Evolutionary conservation across 2,329 filamentous ascomycete genomes (phyloP).

Genomic region (Epichloe elymi): DNA sequence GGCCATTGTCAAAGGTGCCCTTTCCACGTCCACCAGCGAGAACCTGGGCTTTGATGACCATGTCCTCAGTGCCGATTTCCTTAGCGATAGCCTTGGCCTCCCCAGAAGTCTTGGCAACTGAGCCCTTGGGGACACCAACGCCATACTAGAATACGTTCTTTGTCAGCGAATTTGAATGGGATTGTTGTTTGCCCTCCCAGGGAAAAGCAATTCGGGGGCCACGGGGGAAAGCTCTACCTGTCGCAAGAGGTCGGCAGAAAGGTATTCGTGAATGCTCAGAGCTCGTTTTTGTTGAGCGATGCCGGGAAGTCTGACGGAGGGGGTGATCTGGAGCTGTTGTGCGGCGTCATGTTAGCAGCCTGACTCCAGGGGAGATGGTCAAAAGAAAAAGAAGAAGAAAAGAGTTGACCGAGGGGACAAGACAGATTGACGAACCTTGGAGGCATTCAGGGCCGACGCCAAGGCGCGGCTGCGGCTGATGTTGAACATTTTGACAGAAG

Average conservation of each 20-base stretch:
- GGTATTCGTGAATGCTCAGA: conserved; percentile 96
- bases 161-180: conserved; percentile 6
- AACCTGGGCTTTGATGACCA: conserved; percentile 99
- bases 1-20: conserved; percentile 92
- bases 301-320: conserved; percentile 46
- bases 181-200: not conserved
- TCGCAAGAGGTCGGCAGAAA: conserved; percentile 82
- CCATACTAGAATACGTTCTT: conserved; percentile 54
- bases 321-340: conserved; percentile 21
- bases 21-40: conserved; percentile 96
- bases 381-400: not conserved
- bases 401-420: not conserved
- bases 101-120: conserved; percentile 67
- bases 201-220: conserved; percentile 1
- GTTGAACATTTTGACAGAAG: conserved; percentile 60
- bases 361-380: conserved; percentile 6
- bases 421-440: conserved; percentile 45
- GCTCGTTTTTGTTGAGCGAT: conserved; percentile 69
- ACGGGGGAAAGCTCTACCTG: conserved; percentile 33
- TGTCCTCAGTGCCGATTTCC: conserved; percentile 83
- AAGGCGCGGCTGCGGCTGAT: conserved; percentile 70
- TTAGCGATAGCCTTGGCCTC: conserved; percentile 90
- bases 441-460: conserved; percentile 65
- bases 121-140: conserved; percentile 80
- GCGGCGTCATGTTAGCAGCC: conserved; percentile 4